These are phyloP conservation scores for Citeromyces siamensis DNA, from an alignment of 1,139 yeast species.

Conservation along the genomic window DNA sequence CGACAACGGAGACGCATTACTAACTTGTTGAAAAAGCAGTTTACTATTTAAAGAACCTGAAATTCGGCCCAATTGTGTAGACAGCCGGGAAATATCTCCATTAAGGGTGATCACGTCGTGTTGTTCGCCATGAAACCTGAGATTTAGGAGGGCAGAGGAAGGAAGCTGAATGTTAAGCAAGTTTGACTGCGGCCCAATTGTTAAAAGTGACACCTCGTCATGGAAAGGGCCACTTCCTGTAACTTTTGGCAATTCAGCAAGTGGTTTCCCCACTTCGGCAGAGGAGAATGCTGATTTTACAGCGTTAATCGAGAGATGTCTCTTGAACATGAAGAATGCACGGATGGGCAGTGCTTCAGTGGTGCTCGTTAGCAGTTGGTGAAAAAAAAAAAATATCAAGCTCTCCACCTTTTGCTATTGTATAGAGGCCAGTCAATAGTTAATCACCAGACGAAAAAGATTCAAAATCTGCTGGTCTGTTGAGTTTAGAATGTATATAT, in stretches of 20 bases:
- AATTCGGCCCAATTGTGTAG: constrained; percentile 14
- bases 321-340: constrained; percentile 1
- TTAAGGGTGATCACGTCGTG: constrained; percentile 33
- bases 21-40: constrained; percentile 18
- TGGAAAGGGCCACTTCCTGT: constrained; percentile 26
- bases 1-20: constrained; percentile 16
- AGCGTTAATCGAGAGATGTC: constrained; percentile 4
- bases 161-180: constrained; percentile 34
- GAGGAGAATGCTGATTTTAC: constrained; percentile 4
- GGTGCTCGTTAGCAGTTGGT: too few relatives aligned
- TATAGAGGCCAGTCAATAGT: too few relatives aligned
- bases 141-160: constrained; percentile 29
- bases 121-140: constrained; percentile 22
- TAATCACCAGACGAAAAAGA: too few relatives aligned
- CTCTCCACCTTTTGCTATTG: too few relatives aligned
- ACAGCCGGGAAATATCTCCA: constrained; percentile 22
- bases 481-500: too few relatives aligned
- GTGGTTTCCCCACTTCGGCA: constrained; percentile 11
- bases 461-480: too few relatives aligned
- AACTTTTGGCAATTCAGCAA: constrained; percentile 16
- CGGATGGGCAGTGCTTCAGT: too few relatives aligned
- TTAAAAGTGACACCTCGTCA: constrained; percentile 27
- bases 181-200: constrained; percentile 29
- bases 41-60: constrained; percentile 6
- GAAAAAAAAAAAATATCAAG: too few relatives aligned